Evolutionary conservation across 495 filamentous ascomycete species (phyloP).

Genomic region (Daldinia childiae): DNA sequence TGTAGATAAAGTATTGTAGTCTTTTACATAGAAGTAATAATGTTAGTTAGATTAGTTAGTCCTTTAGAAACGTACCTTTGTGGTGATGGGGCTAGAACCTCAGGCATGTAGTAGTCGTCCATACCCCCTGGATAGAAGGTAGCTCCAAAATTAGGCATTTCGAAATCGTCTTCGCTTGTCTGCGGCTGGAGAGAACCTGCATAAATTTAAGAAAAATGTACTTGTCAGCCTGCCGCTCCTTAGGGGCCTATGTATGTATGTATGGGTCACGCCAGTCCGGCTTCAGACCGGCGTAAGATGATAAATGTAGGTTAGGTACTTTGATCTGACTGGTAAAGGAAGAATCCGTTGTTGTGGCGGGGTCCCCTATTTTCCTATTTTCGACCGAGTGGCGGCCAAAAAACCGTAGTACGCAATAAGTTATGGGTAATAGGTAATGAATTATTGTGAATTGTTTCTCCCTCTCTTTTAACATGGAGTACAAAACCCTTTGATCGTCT

Average conservation of each 20-base stretch:
- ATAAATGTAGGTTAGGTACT: not conserved
- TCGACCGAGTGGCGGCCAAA: conserved; percentile 3
- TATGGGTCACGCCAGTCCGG: conserved; percentile 15
- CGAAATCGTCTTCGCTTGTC: conserved; percentile 52
- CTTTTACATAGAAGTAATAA: no score
- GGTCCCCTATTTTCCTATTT: conserved; percentile 13
- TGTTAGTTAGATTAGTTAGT: not conserved
- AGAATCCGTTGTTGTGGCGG: conserved; percentile 19
- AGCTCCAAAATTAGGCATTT: conserved; percentile 70
- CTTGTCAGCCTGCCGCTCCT: conserved; percentile 42
- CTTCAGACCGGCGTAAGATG: conserved; percentile 29
- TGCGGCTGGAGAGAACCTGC: conserved; percentile 52
- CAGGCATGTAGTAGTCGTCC: conserved; percentile 87
- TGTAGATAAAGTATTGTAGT: no score
- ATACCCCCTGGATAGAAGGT: conserved; percentile 90
- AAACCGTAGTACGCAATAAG: not conserved
- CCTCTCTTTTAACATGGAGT: not conserved
- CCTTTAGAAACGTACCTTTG: conserved; percentile 74
- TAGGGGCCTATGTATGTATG: conserved; percentile 18
- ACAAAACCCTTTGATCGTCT: not conserved
- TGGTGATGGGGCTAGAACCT: conserved; percentile 73
- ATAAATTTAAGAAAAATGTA: conserved; percentile 48
- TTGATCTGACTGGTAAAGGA: conserved; percentile 3
- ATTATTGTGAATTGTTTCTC: not conserved
- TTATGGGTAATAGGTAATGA: no score